Base-by-base conservation (phyloP, 345 rosid species). In the Tarenaya hassleriana region DNA sequence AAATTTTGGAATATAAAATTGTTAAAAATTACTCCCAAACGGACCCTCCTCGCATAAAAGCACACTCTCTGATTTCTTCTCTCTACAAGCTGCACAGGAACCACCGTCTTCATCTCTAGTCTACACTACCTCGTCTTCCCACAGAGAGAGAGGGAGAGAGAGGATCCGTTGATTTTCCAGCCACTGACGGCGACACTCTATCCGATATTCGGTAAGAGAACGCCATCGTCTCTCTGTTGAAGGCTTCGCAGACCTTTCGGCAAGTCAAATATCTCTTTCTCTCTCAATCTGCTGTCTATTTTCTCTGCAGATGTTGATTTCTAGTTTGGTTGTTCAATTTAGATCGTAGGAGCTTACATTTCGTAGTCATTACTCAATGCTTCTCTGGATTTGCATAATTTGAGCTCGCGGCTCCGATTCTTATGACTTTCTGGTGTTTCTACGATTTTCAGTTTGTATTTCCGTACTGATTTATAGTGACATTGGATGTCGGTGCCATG, bases 131-230 rank as follows among this genome's bases (percentile, higher is more conserved):
- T 13, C 61, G 8, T 52, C 47, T 31, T 42, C n/a, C 24, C 63
- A 43, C 16, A 12, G 46, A 35, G 34, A 49, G 61, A 34, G 34
- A 56, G 52, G 15, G 35, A 12, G 7, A 50, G 51, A 44, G 49
- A 44, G 59, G 69, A 64, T 64, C 48, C 59, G 47, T 64, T 54
- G 59, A 4, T 41, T 44, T 41, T 4, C 15, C 10, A 8, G 3
- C 35, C 47, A 37, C 63, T 42, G n/a, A n/a, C n/a, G n/a, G n/a
- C n/a, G 7, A 16, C 63, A 50, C 58, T 50, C 27, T 29, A 19
- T 51, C 69, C 69, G 43, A 51, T 65, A 63, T 31, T 64, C 54
- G 4, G 53, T 54, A 59, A 63, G 56, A 43, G 18, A n/a, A n/a
- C n/a, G n/a, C n/a, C n/a, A n/a, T n/a, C n/a, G n/a, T n/a, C n/a